Conservation (phyloP, 1,139 yeast species). For the Blastobotrys proliferans region DNA sequence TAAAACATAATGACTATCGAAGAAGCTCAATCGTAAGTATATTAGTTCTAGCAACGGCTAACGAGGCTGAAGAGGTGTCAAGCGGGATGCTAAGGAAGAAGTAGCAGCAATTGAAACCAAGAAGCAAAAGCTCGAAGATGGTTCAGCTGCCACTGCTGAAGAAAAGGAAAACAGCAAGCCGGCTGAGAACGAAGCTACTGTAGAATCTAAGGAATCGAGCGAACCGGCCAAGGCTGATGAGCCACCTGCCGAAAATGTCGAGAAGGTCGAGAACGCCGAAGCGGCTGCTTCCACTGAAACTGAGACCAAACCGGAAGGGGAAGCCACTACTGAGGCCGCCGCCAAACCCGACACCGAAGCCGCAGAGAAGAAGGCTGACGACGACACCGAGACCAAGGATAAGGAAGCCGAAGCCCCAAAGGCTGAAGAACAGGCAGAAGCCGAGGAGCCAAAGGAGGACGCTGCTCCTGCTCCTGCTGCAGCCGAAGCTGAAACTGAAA, state of each 20-base stretch:
- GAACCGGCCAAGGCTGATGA: conserved; percentile 4
- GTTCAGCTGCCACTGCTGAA: conserved; percentile 1
- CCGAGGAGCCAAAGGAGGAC: neutral
- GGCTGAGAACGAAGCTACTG: neutral
- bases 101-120: conserved; percentile 12
- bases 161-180: neutral
- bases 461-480: conserved; percentile 1
- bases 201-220: neutral
- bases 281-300: no score
- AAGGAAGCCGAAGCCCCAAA: conserved; percentile 5
- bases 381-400: neutral
- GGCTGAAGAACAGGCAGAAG: neutral
- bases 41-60: neutral
- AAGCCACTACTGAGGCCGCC: conserved; percentile 1
- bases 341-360: neutral
- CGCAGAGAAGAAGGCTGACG: conserved; percentile 1
- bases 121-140: conserved; percentile 13
- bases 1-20: conserved; percentile 10
- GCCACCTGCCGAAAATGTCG: conserved; percentile 3
- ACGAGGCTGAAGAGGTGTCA: conserved; percentile 6
- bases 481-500: neutral
- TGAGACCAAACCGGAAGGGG: no score
- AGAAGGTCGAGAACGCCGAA: no score
- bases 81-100: conserved; percentile 15
- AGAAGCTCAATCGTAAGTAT: conserved; percentile 11